These are phyloP conservation scores for Oropetium thomaeum DNA, from an alignment of 176 grass and related monocot species.

Conservation along the genomic window DNA sequence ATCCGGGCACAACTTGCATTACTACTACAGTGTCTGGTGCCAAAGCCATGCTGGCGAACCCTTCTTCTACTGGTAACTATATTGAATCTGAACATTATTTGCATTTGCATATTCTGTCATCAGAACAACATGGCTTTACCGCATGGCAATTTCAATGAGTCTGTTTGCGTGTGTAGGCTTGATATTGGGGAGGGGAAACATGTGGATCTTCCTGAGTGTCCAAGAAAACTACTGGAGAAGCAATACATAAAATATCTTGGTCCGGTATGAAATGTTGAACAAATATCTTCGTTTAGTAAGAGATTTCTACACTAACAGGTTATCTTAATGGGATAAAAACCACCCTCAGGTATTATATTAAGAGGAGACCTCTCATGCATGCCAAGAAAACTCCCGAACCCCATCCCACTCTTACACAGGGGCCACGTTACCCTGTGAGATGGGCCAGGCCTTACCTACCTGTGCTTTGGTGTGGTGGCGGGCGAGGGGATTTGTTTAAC, in stretches of 20 bases:
- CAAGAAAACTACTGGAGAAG: slow-evolving; percentile 56
- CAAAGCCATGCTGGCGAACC: slow-evolving; percentile 73
- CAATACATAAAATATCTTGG: slow-evolving; percentile 90
- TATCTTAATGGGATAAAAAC: too few relatives aligned
- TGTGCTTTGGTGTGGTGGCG: too few relatives aligned
- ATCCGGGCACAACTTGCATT: slow-evolving; percentile 92
- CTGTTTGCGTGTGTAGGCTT: slow-evolving; percentile 47
- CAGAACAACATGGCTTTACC: neutral
- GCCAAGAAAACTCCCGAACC: too few relatives aligned
- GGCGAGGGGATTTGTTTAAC: too few relatives aligned
- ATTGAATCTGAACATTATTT: neutral
- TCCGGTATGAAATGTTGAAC: too few relatives aligned
- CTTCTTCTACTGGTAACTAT: slow-evolving; percentile 93
- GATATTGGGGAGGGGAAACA: slow-evolving; percentile 85
- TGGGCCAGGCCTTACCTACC: too few relatives aligned
- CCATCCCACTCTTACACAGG: too few relatives aligned
- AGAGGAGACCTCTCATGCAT: too few relatives aligned
- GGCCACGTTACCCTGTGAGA: too few relatives aligned
- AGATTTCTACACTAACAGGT: neutral
- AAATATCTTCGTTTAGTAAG: too few relatives aligned
- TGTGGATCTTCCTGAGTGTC: slow-evolving; percentile 63
- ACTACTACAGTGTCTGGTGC: slow-evolving; percentile 75
- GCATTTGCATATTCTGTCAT: neutral
- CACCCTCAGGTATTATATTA: too few relatives aligned
- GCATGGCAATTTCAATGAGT: neutral